Base-by-base conservation (phyloP, 2,329 filamentous ascomycete species). In the Chaetomiaceae sp. region DNA sequence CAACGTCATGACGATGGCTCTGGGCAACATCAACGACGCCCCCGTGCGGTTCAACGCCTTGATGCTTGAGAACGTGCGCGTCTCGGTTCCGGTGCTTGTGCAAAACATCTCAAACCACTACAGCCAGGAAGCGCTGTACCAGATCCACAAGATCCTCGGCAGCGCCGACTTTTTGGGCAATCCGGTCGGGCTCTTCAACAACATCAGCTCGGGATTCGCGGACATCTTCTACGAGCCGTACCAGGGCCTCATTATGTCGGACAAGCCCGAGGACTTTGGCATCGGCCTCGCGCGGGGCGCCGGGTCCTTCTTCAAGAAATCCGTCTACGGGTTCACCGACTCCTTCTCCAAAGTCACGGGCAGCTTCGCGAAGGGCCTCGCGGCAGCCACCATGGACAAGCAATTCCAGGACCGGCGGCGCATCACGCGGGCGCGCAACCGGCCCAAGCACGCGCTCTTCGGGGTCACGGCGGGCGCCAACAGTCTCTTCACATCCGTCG, bases 181-280 rank as follows among this genome's bases (percentile, higher is more conserved):
- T 62, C 93, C 93, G 0, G 95, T 99, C 14, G 93, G 93, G 39
- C 75, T 99, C 38, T 99, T 99, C 82, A 97, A 95, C 73, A 99
- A 92, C 66, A 87, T 99, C 68, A 95, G 89, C 62, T 99, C 93
- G 40, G 93, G 95, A 61, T 89, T 99, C 47, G 91, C 89, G 17
- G 93, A 96, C 66, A 96, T 99, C 65, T 99, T 99, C 73, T 99
- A 99, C 75, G 95, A 99, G 67, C 93, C 93, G 33, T 99, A 99
- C 71, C 93, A 99, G 73, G 67, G 95, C 19, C 81, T 99, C 43
- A 95, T 99, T 67, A 89, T 95, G 77, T 95, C 91, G 0, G 93
- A 99, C 67, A 83, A 88, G 59, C 95, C 93, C 2, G 92, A 97
- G 68, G 92, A 99, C 58, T 84, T 99, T 49, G 95, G 93, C 17